Evolutionary conservation across 1,284 basidiomycete species (phyloP), one percentile per base, ranked within the genome.

Genomic region (Malassezia obtusa): DNA sequence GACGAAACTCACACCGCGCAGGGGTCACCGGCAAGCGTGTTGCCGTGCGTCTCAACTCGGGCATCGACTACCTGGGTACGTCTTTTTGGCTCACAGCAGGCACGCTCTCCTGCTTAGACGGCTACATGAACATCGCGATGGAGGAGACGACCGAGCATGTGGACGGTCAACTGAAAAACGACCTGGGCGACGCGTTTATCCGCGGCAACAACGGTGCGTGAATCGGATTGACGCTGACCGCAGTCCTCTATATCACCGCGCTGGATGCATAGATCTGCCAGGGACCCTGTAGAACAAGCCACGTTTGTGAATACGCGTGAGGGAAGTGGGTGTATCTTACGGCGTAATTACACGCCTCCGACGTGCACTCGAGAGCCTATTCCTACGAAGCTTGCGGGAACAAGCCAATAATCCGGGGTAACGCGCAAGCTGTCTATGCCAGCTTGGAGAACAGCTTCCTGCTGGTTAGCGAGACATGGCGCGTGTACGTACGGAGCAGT

Each of bases 61-160:
- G 94, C 1, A 86, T 98, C 12, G 91, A 96, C 76, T 98, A 99
- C 77, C 82, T 84, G 62, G 92, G 92, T 89, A 60, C 50, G 82
- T 75, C 10, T n/a, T 12, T 10, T 26, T 33, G 15, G 15, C 30
- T 35, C 12, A 35, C 21, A 19, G 0, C 60, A 95, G 91, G 91
- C 33, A 80, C 90, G 1, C 78, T 98, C n/a, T 91, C 89, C 7
- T 96, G 94, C 74, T 80, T 98, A 21, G 94, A 98, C 75, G 94
- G 91, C 17, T 77, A 77, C 69, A 77, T 98, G 94, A 98, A 98
- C 77, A 95, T 98, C 52, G 92, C 90, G 4, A 78, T 98, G 41
- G 92, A 98, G 76, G 85, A 95, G 74, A 95, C 91, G 1, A 87
- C 91, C 75, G 92, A 98, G 76, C 84, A 88, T 75, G 87, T 94